A percentile compares a stretch with the other conserved stretches of the same genome.
These are phyloP conservation scores for Knufia fluminis DNA, from an alignment of 2,329 filamentous ascomycete species.

Conservation along the genomic window DNA sequence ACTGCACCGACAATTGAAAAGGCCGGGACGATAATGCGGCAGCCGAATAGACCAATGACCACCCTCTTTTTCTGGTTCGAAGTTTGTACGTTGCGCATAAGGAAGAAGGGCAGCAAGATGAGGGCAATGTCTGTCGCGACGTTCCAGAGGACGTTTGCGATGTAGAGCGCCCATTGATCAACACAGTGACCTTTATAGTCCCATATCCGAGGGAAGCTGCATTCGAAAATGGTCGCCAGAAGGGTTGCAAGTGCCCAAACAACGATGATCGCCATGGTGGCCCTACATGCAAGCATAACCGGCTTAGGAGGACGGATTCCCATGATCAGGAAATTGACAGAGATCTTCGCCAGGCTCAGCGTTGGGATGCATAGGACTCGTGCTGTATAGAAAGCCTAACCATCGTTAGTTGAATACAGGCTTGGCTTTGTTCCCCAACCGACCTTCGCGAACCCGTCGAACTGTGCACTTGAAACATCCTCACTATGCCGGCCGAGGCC, in stretches of 20 bases:
- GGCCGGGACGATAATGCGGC: slow-evolving; percentile 11
- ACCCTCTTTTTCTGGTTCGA: slow-evolving; percentile 13
- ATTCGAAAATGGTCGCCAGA: slow-evolving; percentile 20
- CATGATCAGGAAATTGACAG: slow-evolving; percentile 21
- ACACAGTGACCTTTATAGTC: neutral
- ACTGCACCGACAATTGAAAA: slow-evolving; percentile 5
- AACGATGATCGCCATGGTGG: slow-evolving; percentile 14
- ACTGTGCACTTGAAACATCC: neutral
- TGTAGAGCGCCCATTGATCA: neutral
- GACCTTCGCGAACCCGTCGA: neutral
- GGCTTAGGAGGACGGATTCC: slow-evolving; percentile 19
- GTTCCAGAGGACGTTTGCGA: neutral
- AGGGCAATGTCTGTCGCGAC: slow-evolving; percentile 12
- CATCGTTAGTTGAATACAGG: neutral
- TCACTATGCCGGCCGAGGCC: neutral
- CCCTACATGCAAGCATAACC: slow-evolving; percentile 16
- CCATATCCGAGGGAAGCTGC: slow-evolving; percentile 19
- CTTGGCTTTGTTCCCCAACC: neutral
- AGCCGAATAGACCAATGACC: slow-evolving; percentile 12
- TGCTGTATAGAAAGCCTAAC: neutral
- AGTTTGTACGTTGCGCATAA: slow-evolving; percentile 14
- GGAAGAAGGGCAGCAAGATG: slow-evolving; percentile 12
- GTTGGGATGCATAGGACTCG: neutral
- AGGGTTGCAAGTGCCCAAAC: slow-evolving; percentile 18
- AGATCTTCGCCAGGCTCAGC: neutral